These are phyloP conservation scores for Pseudopithomyces maydicus DNA, from an alignment of 2,329 filamentous ascomycete genomes.

Conservation along the genomic window DNA sequence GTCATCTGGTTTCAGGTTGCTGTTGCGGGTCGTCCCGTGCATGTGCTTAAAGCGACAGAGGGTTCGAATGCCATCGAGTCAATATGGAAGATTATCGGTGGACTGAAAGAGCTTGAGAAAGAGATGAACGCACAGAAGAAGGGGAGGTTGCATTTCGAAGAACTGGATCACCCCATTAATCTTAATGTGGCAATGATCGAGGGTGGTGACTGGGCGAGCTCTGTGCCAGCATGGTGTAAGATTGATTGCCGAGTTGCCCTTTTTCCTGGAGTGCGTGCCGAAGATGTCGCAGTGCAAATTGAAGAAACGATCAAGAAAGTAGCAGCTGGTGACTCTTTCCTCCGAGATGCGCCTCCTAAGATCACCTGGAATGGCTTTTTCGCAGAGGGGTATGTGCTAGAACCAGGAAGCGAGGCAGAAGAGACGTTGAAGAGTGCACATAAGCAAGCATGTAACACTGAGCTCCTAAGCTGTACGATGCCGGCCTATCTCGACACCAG, in stretches of 20 bases:
- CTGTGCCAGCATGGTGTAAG: constrained; percentile 25
- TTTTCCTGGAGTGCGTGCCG: constrained; percentile 22
- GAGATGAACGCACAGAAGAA: constrained; percentile 23
- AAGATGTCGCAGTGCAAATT: constrained; percentile 22
- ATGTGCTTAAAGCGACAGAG: constrained; percentile 22
- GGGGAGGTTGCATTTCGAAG: constrained; percentile 19
- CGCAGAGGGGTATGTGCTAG: constrained; percentile 24
- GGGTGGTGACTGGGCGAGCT: constrained; percentile 27
- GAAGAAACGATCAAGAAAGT: constrained; percentile 14
- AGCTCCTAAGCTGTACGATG: constrained; percentile 19
- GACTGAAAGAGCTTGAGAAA: constrained; percentile 21
- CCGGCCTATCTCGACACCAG: constrained; percentile 22
- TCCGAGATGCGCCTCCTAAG: constrained; percentile 21
- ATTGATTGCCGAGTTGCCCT: constrained; percentile 28
- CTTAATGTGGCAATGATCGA: constrained; percentile 27
- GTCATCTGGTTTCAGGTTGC: constrained; percentile 28
- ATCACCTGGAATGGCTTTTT: constrained; percentile 29
- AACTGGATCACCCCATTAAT: constrained; percentile 20
- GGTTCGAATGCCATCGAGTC: constrained; percentile 24
- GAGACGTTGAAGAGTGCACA: constrained; percentile 18
- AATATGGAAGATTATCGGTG: constrained; percentile 20
- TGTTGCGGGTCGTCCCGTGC: constrained; percentile 22
- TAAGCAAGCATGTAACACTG: constrained; percentile 16
- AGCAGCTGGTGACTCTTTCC: constrained; percentile 14
- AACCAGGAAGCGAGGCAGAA: constrained; percentile 21